Conservation (phyloP, 78 protist genomes). For the slime mould (Dictyostelium discoideum) region DNA sequence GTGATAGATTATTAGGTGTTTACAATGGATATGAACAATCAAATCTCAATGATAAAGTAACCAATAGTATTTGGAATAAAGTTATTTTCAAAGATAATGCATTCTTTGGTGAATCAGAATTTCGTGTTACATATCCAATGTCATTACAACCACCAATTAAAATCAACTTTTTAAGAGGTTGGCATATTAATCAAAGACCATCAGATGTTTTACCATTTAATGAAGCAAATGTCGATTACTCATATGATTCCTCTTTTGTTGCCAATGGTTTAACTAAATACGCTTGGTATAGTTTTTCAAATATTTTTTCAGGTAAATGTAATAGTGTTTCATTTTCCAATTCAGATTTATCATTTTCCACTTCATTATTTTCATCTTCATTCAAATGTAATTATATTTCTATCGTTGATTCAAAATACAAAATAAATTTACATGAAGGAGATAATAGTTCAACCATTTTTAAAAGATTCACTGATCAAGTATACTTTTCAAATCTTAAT, state of each 20-base stretch:
- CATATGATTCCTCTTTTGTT: neutral
- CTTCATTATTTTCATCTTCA: neutral
- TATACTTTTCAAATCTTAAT: neutral
- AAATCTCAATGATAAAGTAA: too few relatives aligned
- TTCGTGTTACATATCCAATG: too few relatives aligned
- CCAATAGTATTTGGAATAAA: too few relatives aligned
- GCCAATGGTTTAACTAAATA: too few relatives aligned
- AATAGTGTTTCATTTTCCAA: neutral
- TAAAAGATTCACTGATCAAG: neutral
- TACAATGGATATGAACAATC: too few relatives aligned
- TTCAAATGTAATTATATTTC: neutral
- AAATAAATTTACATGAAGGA: neutral
- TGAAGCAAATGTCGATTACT: neutral
- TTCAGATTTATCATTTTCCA: neutral
- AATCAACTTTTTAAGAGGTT: too few relatives aligned
- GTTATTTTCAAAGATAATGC: too few relatives aligned
- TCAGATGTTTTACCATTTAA: neutral
- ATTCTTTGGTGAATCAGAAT: too few relatives aligned
- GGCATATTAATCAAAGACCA: neutral
- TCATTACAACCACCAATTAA: too few relatives aligned
- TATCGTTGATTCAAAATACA: neutral
- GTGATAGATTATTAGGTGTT: too few relatives aligned
- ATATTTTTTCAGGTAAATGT: neutral
- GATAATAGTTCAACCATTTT: neutral
- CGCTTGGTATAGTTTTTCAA: too few relatives aligned